Percentiles rank a stretch among this genome's conserved stretches.
Evolutionary conservation across 345 rosid genomes (phyloP).

Genomic region (Brassica rapa): DNA sequence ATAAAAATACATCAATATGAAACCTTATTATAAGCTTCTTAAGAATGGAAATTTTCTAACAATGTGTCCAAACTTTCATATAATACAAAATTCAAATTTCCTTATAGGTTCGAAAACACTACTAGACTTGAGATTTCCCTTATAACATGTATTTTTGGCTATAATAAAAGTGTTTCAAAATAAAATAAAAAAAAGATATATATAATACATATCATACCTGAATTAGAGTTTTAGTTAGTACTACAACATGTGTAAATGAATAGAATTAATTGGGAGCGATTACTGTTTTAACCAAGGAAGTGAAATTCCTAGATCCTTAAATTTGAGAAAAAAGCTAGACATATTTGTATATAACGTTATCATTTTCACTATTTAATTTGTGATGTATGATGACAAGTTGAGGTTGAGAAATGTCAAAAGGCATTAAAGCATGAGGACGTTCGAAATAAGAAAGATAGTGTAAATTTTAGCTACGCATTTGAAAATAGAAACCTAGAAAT

Average conservation of each 20-base stretch:
- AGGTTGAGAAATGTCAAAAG: slow-evolving; percentile 25
- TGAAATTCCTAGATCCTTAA: slow-evolving; percentile 2
- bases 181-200: neutral
- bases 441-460: neutral
- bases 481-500: slow-evolving; percentile 10
- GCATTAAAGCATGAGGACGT: slow-evolving; percentile 8
- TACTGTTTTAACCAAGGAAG: neutral
- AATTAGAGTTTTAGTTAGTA: neutral
- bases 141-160: neutral
- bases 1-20: neutral
- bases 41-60: neutral
- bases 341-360: slow-evolving; percentile 5
- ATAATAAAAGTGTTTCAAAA: neutral
- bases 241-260: neutral
- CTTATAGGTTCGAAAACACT: neutral
- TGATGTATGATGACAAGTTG: slow-evolving; percentile 9
- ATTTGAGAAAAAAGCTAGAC: neutral
- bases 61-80: neutral
- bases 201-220: neutral
- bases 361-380: slow-evolving; percentile 16
- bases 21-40: neutral
- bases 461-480: slow-evolving; percentile 4
- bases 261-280: neutral
- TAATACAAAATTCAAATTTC: neutral
- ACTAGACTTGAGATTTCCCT: neutral